phyloP scores from a whole-genome alignment of 2,329 filamentous ascomycete species.

The Fonsecaea pedrosoi region DNA sequence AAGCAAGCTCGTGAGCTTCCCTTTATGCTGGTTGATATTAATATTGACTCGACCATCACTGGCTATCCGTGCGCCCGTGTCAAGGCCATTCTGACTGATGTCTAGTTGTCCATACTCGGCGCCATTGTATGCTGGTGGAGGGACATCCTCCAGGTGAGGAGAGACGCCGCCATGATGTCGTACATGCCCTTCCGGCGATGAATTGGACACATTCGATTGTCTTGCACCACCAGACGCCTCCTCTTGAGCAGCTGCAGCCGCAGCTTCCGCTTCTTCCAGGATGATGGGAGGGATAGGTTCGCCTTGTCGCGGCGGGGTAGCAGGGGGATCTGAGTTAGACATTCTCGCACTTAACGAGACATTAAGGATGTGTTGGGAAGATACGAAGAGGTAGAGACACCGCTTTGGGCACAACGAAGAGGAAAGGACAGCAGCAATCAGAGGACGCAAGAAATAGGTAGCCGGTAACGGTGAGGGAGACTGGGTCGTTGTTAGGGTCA shows the following conservation, averaged over 20 bases:
- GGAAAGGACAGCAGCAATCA: neutral
- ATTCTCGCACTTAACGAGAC: conserved; percentile 16
- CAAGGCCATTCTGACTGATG: conserved; percentile 67
- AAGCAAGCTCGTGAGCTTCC: conserved; percentile 70
- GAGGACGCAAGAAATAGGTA: neutral
- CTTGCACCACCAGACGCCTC: conserved; percentile 10
- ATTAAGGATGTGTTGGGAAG: conserved; percentile 13
- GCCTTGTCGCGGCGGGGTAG: conserved; percentile 12
- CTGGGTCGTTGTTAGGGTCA: neutral
- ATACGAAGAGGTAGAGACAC: neutral
- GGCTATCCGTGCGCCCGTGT: conserved; percentile 68
- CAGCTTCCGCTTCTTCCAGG: conserved; percentile 26
- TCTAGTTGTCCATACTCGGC: conserved; percentile 65
- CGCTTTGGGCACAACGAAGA: neutral
- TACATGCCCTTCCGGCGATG: conserved; percentile 24
- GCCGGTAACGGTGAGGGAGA: neutral
- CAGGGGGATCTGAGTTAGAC: conserved; percentile 25
- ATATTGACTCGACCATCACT: conserved; percentile 81
- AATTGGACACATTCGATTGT: conserved; percentile 9
- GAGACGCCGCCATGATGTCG: conserved; percentile 33
- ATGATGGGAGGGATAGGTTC: conserved; percentile 22
- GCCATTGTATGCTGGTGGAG: conserved; percentile 40
- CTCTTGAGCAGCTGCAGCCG: conserved; percentile 30
- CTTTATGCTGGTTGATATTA: conserved; percentile 74
- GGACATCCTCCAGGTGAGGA: conserved; percentile 38